phyloP scores from a whole-genome alignment of 2,329 filamentous ascomycete species.

The Fusarium luffae region DNA sequence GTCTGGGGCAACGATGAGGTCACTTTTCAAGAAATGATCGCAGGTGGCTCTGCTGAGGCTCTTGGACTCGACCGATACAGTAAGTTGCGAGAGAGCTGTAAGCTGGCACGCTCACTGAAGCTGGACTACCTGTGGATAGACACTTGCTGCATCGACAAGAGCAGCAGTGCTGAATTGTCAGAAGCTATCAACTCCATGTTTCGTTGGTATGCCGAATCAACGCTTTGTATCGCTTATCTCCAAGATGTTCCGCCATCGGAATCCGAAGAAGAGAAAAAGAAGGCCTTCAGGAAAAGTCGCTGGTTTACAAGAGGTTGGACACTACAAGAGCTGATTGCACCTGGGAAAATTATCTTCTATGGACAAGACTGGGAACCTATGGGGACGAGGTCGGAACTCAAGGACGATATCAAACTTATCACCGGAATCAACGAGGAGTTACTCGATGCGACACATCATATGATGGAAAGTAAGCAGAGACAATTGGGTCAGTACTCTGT shows the following conservation, averaged over 20 bases:
- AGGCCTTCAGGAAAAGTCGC: slow-evolving; percentile 23
- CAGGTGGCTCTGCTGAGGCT: neutral
- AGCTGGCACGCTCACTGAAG: slow-evolving; percentile 25
- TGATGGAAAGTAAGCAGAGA: slow-evolving; percentile 7
- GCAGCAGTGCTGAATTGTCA: slow-evolving; percentile 48
- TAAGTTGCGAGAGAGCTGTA: slow-evolving; percentile 41
- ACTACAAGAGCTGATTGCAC: slow-evolving; percentile 47
- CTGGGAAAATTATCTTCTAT: slow-evolving; percentile 43
- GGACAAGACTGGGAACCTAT: slow-evolving; percentile 36
- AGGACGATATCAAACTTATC: slow-evolving; percentile 22
- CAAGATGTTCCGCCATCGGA: slow-evolving; percentile 29
- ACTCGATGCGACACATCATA: slow-evolving; percentile 25
- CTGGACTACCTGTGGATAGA: slow-evolving; percentile 48
- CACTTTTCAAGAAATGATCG: slow-evolving; percentile 33
- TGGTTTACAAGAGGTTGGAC: slow-evolving; percentile 49
- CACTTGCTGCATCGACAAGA: slow-evolving; percentile 50
- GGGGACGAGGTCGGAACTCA: slow-evolving; percentile 35
- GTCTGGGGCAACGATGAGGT: slow-evolving; percentile 43
- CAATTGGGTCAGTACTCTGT: slow-evolving; percentile 33
- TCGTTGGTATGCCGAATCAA: slow-evolving; percentile 47
- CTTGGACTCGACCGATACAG: slow-evolving; percentile 18
- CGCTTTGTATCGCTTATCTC: slow-evolving; percentile 44
- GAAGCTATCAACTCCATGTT: slow-evolving; percentile 51
- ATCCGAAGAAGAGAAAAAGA: slow-evolving; percentile 2
- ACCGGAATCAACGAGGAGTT: slow-evolving; percentile 38